Conservation (phyloP, 192 early-diverging fungal genomes). For the Coemansia sp. region DNA sequence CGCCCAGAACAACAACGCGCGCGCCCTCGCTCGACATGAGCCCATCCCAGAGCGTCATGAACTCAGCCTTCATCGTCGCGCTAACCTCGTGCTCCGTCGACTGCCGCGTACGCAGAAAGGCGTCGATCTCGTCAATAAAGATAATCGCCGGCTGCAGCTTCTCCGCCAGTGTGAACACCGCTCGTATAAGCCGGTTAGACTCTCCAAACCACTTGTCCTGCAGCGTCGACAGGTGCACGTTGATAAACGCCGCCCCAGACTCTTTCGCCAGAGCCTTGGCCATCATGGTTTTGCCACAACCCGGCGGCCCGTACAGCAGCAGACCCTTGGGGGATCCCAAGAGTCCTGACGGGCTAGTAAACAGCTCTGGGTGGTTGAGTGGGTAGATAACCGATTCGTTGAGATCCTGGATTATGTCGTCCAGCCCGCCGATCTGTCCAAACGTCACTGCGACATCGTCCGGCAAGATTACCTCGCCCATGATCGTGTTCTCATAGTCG, state of each 20-base stretch:
- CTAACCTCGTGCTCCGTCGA: constrained; percentile 96
- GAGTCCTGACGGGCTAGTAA: constrained; percentile 80
- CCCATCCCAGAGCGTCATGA: constrained; percentile 99
- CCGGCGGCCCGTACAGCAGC: constrained; percentile 92
- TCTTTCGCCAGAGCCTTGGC: constrained; percentile 98
- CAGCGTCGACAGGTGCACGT: constrained; percentile 94
- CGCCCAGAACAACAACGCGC: constrained; percentile 80
- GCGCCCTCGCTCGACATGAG: constrained; percentile 61
- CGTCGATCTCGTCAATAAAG: constrained; percentile 99
- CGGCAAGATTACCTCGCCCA: constrained; percentile 89
- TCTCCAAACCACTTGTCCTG: constrained; percentile 99
- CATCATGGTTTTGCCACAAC: constrained; percentile 98
- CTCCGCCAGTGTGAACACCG: constrained; percentile 89
- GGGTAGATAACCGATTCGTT: constrained; percentile 98
- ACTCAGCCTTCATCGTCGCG: constrained; percentile 99
- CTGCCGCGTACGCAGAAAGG: constrained; percentile 88
- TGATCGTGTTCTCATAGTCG: constrained; percentile 94
- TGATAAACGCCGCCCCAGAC: constrained; percentile 97
- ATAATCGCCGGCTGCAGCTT: constrained; percentile 97
- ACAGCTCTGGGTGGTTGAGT: constrained; percentile 90
- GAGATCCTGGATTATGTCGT: constrained; percentile 87
- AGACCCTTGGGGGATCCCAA: constrained; percentile 94
- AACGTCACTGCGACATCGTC: constrained; percentile 90
- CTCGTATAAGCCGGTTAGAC: constrained; percentile 91
- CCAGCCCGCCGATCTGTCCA: constrained; percentile 90